Conservation (phyloP, 768 basidiomycete genomes). For the Lactifluus volemus region DNA sequence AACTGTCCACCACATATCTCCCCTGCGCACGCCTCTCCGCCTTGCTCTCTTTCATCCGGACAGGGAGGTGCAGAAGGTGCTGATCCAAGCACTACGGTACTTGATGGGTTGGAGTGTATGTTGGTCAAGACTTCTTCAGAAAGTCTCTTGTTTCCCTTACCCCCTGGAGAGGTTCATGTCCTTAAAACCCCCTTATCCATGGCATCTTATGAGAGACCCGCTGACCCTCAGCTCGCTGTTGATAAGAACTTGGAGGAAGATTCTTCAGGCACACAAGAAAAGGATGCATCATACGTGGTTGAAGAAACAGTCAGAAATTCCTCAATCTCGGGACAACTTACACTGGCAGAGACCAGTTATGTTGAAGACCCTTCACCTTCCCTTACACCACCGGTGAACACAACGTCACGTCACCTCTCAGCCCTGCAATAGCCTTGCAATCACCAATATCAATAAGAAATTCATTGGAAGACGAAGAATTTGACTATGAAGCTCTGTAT, state of each 20-base stretch:
- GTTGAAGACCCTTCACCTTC: not conserved
- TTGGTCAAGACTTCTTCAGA: not conserved
- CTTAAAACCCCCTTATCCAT: not conserved
- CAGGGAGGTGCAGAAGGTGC: not conserved
- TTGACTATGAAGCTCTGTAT: slow-evolving; percentile 14
- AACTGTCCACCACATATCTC: not conserved
- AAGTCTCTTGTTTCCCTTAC: not conserved
- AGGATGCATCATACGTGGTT: not conserved
- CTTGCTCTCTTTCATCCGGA: not conserved
- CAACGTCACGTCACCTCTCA: not conserved
- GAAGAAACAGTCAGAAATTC: not conserved
- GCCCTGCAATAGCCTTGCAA: not conserved
- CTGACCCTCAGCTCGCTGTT: not conserved
- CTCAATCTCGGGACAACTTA: not conserved
- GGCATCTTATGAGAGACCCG: not conserved
- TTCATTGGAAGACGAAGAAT: not conserved
- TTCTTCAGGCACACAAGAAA: not conserved
- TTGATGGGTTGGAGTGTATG: not conserved
- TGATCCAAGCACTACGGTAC: not conserved
- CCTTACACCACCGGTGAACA: not conserved
- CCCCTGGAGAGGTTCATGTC: not conserved
- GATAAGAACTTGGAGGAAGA: not conserved
- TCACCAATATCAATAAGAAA: not conserved
- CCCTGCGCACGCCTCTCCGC: not conserved
- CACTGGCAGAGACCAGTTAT: not conserved